Percentiles rank a stretch among this genome's conserved stretches.
Conservation (phyloP, 352 stramenopile genomes). For the Pseudoperonospora humuli region DNA sequence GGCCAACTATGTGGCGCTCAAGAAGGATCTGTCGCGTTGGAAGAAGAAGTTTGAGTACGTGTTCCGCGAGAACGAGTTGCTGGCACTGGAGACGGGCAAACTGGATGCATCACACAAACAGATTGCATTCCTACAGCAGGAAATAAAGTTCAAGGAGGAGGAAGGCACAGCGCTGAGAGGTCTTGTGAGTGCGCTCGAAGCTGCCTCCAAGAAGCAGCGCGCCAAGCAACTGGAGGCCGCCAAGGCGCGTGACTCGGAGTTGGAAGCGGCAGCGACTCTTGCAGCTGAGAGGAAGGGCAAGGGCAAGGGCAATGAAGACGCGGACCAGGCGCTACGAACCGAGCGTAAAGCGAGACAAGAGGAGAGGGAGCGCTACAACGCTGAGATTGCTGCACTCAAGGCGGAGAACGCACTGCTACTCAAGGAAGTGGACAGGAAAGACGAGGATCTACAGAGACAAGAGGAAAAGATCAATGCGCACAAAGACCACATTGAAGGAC, state of each 20-base stretch:
- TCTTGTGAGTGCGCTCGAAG: constrained; percentile 66
- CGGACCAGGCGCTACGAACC: constrained; percentile 33
- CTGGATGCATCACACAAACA: constrained; percentile 79
- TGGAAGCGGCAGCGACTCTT: constrained; percentile 17
- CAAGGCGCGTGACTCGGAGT: constrained; percentile 20
- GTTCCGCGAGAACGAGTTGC: constrained; percentile 79
- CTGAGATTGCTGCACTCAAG: constrained; percentile 57
- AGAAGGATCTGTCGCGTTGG: constrained; percentile 72
- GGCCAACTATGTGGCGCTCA: constrained; percentile 64
- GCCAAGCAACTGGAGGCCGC: constrained; percentile 52
- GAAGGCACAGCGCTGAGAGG: constrained; percentile 64
- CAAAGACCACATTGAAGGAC: constrained; percentile 47
- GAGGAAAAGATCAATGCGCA: constrained; percentile 62
- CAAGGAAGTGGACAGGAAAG: constrained; percentile 69
- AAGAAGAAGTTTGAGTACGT: constrained; percentile 87
- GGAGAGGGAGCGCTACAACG: constrained; percentile 38
- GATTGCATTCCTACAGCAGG: constrained; percentile 74
- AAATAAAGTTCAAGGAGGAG: constrained; percentile 83
- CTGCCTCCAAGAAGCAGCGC: constrained; percentile 77
- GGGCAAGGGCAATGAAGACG: constrained; percentile 29
- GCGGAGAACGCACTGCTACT: constrained; percentile 63
- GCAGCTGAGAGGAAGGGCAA: constrained; percentile 28
- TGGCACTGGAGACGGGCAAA: constrained; percentile 78
- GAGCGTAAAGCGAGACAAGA: constrained; percentile 17
- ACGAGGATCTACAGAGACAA: constrained; percentile 46